phyloP scores from a whole-genome alignment of 257 asterid species.

The Penstemon barbatus region DNA sequence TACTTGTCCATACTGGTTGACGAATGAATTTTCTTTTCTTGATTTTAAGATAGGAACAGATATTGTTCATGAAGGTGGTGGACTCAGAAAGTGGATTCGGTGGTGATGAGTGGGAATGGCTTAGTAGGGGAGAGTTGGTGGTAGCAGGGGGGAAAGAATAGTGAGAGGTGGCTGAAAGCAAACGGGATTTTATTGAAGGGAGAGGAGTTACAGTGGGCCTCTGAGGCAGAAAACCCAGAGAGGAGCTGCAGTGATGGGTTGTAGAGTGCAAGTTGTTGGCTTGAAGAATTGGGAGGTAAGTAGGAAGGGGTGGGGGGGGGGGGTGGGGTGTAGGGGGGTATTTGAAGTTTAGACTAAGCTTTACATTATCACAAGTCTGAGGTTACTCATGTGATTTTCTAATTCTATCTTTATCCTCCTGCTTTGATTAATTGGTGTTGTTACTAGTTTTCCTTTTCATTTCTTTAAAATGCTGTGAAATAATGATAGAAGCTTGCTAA shows the following conservation, averaged over 20 bases:
- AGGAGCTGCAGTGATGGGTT: background rate
- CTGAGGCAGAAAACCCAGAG: background rate
- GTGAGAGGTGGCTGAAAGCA: background rate
- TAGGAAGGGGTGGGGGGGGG: background rate
- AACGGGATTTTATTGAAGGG: background rate
- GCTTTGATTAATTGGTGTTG: conserved; percentile 9
- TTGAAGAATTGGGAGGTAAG: background rate
- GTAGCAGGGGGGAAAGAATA: background rate
- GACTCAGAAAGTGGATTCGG: background rate
- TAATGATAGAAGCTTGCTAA: background rate
- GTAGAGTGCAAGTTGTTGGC: background rate
- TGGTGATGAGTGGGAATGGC: background rate
- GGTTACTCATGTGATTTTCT: background rate
- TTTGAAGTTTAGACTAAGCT: background rate
- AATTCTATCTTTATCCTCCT: background rate
- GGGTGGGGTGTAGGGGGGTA: background rate
- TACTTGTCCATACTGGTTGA: too few species aligned
- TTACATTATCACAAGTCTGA: background rate
- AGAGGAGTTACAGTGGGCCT: background rate
- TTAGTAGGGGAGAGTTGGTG: conserved; percentile 1
- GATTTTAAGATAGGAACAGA: background rate
- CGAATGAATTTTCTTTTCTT: background rate
- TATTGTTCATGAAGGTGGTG: background rate
- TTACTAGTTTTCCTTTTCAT: conserved; percentile 5
- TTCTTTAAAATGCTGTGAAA: conserved; percentile 4